Base-by-base conservation (phyloP, 2,329 filamentous ascomycete genomes). In the Phialophora tarda region DNA sequence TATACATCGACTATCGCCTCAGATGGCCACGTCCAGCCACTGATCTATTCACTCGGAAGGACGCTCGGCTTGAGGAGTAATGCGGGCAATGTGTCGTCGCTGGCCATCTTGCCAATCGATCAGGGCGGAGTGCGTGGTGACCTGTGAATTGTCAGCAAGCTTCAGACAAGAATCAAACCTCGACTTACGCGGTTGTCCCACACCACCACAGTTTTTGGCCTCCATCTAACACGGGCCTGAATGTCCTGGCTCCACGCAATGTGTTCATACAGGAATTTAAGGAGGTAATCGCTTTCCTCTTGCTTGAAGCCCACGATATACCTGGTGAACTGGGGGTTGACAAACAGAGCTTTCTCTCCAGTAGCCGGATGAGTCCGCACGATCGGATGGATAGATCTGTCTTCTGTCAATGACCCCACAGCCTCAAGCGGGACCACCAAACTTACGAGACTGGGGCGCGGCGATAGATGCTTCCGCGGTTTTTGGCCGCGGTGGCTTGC, bases 401-500 rank as follows among this genome's bases (percentile, higher is more conserved):
- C 14, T 17, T 50, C 23, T 38, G 23, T 62, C 21, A 56, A 59
- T 63, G 28, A 53, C 23, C 50, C 41, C 7, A 6, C 21, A 23
- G 23, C 12, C 6, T 26, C 23, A 6, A 26, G 21, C 2, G 12
- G 12, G 23, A 34, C 5, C 24, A 17, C 10, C 30, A 14, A 7
- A 68, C 69, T 23, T 77, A 80, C 64, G 78, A 77, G 55, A 82
- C 77, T 2, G 81, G 75, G 67, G 82, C 80, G 66, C 71, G 59
- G 23, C 71, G 56, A 21, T 81, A 78, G 58, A 81, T 69, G 28
- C 80, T 76, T 34, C 80, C 81, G n/a, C 75, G 78, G 59, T 80
- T 70, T 23, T 84, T 79, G 51, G 89, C 89, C 28, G 86, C 87
- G 51, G 89, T 86, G 34, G 90, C 90, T 80, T 97, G 93, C 78